phyloP scores from a whole-genome alignment of 352 stramenopile species.

The Phytophthora cactorum region DNA sequence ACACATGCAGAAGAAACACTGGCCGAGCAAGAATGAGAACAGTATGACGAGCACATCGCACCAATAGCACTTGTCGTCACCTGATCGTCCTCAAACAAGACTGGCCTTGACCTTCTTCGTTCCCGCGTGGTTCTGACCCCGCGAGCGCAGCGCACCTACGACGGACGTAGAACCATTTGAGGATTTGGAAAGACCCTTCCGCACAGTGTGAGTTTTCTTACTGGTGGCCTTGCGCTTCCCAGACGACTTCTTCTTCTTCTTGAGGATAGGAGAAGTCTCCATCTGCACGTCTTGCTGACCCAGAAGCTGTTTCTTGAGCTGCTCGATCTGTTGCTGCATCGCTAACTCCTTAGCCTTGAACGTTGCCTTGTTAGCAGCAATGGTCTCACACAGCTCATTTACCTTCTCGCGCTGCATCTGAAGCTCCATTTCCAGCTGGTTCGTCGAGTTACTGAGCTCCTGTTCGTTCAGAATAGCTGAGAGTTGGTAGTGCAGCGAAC shows the following conservation, averaged over 20 bases:
- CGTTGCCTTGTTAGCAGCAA: slow-evolving; percentile 58
- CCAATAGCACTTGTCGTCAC: slow-evolving; percentile 21
- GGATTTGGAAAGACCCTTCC: slow-evolving; percentile 48
- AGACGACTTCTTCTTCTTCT: slow-evolving; percentile 45
- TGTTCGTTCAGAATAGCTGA: slow-evolving; percentile 62
- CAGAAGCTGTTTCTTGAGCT: slow-evolving; percentile 56
- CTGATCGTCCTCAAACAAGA: slow-evolving; percentile 44
- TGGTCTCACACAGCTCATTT: slow-evolving; percentile 54
- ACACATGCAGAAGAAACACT: slow-evolving; percentile 24
- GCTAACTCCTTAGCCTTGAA: slow-evolving; percentile 75
- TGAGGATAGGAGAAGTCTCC: slow-evolving; percentile 36
- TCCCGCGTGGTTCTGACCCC: slow-evolving; percentile 49
- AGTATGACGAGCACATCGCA: slow-evolving; percentile 8
- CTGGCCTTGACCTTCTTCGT: slow-evolving; percentile 63
- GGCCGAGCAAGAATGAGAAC: slow-evolving; percentile 11
- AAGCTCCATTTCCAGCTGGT: slow-evolving; percentile 50
- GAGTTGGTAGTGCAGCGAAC: slow-evolving; percentile 65
- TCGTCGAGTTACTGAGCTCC: slow-evolving; percentile 32
- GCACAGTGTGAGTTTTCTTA: slow-evolving; percentile 52
- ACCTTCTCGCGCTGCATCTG: slow-evolving; percentile 66
- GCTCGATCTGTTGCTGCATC: slow-evolving; percentile 70
- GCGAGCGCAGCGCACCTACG: slow-evolving; percentile 58
- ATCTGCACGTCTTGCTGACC: slow-evolving; percentile 43
- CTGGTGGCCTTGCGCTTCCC: slow-evolving; percentile 58
- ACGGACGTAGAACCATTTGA: slow-evolving; percentile 53